These are phyloP conservation scores for Paraphoma sp. DNA, from an alignment of 2,329 filamentous ascomycete species.

Conservation along the genomic window DNA sequence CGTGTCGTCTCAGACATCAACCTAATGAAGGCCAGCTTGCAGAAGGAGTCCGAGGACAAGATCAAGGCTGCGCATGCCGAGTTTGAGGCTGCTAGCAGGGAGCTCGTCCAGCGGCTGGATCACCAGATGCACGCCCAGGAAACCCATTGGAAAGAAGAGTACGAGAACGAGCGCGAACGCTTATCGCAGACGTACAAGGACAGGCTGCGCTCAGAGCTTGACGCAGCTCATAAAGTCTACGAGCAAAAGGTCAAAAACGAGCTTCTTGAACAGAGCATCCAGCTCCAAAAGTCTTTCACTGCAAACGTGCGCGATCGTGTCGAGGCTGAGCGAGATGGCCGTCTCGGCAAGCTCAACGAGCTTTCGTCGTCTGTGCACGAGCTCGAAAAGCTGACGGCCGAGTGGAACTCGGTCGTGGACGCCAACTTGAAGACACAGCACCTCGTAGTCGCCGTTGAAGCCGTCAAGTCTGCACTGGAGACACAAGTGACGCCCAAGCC, in stretches of 20 bases:
- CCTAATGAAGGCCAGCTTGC: slow-evolving; percentile 71
- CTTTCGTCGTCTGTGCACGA: slow-evolving; percentile 79
- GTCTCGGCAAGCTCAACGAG: slow-evolving; percentile 83
- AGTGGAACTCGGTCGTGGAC: slow-evolving; percentile 92
- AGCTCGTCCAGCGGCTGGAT: slow-evolving; percentile 89
- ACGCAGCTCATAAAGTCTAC: slow-evolving; percentile 78
- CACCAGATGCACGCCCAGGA: slow-evolving; percentile 82
- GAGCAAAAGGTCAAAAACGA: slow-evolving; percentile 85
- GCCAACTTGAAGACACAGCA: slow-evolving; percentile 92
- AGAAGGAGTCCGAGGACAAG: slow-evolving; percentile 75
- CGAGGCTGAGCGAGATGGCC: slow-evolving; percentile 85
- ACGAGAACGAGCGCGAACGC: slow-evolving; percentile 83
- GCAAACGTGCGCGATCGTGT: slow-evolving; percentile 80
- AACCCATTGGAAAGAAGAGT: slow-evolving; percentile 83
- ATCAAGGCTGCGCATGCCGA: slow-evolving; percentile 74
- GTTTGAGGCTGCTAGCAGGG: slow-evolving; percentile 85
- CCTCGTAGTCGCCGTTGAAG: slow-evolving; percentile 93
- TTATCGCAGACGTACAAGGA: slow-evolving; percentile 80
- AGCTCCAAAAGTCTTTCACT: slow-evolving; percentile 84
- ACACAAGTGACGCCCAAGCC: slow-evolving; percentile 76
- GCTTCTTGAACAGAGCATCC: slow-evolving; percentile 87
- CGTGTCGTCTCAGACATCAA: slow-evolving; percentile 81
- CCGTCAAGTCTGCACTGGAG: slow-evolving; percentile 83
- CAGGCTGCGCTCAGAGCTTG: slow-evolving; percentile 78
- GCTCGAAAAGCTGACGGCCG: slow-evolving; percentile 83